A percentile compares a stretch with the other conserved stretches of the same genome.
Conservation (phyloP, 352 stramenopile species). For the Globisporangium acanthophoron region DNA sequence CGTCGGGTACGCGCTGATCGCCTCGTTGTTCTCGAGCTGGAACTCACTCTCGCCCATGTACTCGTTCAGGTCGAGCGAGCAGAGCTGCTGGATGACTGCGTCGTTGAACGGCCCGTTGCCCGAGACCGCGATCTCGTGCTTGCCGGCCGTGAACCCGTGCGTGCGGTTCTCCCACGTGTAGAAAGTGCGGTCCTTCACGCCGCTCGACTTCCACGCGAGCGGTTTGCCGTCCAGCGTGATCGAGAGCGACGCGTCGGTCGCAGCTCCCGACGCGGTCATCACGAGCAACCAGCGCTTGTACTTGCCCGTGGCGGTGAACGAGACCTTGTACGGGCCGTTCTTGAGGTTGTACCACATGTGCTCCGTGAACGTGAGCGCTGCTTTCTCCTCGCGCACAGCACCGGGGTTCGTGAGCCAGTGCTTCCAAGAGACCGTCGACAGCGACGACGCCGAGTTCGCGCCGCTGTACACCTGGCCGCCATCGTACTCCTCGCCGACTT, state of each 20-base stretch:
- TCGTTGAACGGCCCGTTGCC: conserved; percentile 16
- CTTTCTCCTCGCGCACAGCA: conserved; percentile 18
- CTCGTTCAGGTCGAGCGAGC: conserved; percentile 26
- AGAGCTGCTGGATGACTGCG: conserved; percentile 27
- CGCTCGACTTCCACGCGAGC: conserved; percentile 20
- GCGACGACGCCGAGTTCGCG: conserved; percentile 18
- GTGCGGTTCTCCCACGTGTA: conserved; percentile 20
- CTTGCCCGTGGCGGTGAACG: conserved; percentile 23
- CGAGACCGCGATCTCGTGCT: conserved; percentile 21
- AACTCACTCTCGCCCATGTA: conserved; percentile 20
- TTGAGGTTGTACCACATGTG: conserved; percentile 36
- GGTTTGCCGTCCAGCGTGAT: conserved; percentile 20
- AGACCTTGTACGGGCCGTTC: conserved; percentile 23
- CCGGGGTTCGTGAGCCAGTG: conserved; percentile 29
- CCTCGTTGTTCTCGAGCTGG: conserved; percentile 17
- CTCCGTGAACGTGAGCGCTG: conserved; percentile 20
- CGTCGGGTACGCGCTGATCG: conserved; percentile 27
- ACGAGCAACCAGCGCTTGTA: conserved; percentile 27
- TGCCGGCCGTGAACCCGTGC: conserved; percentile 13
- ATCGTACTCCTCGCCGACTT: conserved; percentile 43
- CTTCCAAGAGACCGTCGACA: conserved; percentile 15
- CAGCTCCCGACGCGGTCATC: conserved; percentile 21
- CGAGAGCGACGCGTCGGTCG: conserved; percentile 24
- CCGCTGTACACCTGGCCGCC: conserved; percentile 28
- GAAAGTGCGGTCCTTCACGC: conserved; percentile 22